Evolutionary conservation across 2,329 filamentous ascomycete genomes (phyloP), one percentile per base, ranked within the genome.

Genomic region (Monosporascus sp.): DNA sequence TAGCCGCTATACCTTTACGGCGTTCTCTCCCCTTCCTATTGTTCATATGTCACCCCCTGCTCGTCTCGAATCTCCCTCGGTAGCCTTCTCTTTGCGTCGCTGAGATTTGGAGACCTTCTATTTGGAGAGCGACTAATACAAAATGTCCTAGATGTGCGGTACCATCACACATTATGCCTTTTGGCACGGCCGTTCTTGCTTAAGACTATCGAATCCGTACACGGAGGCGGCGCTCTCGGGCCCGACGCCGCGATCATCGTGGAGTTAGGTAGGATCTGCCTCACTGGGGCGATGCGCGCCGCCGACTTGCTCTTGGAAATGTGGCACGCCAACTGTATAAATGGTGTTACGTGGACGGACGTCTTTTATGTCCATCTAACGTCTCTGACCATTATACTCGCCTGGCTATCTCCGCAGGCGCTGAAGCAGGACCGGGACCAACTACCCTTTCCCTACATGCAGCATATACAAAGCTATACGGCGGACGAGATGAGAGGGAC

Each of bases 121-220:
- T 41, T 5, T 20, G 38, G 4, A 34, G 31, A 41, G 9, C 19
- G 3, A 41, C 38, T 41, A 20, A 19, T 41, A 20, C 38, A 9
- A 9, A n/a, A 41, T 41, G 6, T 9, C 5, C 1, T 41, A 46
- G 43, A 66, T 44, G 26, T 67, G 19, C 64, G 61, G 48, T 65
- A 66, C 50, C 61, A 67, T 22, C 61, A 66, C 44, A 52, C 57
- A 0, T 52, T 68, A 5, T 58, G 53, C 19, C 62, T 67, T 44
- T 54, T 68, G 19, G 62, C 61, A 7, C 61, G 65, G 1, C 66
- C 65, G 5, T 68, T 68, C 53, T 54, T 67, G 19, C 56, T 64
- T 17, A 51, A 59, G 36, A 55, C 56, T 14, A 58, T 64, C 5
- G 53, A 60, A 27, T 57, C 59, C 9, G 38, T 20, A 7, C 46